Conservation (phyloP, 1,139 yeast species). For the Suhomyces maxii region DNA sequence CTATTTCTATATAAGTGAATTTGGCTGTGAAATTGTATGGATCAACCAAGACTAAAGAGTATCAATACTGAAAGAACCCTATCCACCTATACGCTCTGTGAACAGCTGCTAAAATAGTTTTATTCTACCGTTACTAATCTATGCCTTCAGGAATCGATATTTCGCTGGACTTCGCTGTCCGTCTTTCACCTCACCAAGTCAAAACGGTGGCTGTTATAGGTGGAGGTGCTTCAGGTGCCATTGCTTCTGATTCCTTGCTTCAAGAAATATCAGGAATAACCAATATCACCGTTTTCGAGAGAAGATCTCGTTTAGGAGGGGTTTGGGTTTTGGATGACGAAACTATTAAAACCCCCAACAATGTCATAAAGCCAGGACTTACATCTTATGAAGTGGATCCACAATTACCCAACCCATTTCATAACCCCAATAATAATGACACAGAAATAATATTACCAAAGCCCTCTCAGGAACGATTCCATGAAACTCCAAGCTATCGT, state of each 20-base stretch:
- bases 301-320: slow-evolving; percentile 32
- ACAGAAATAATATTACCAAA: slow-evolving; percentile 1
- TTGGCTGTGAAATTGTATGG: no score
- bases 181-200: slow-evolving; percentile 14
- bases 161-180: slow-evolving; percentile 8
- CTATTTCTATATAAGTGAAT: background rate
- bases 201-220: slow-evolving; percentile 48
- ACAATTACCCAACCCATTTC: slow-evolving; percentile 32
- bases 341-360: slow-evolving; percentile 23
- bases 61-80: no score
- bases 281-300: slow-evolving; percentile 28
- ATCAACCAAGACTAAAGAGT: no score
- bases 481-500: slow-evolving; percentile 41
- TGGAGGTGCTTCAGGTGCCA: slow-evolving; percentile 55
- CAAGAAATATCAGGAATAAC: slow-evolving; percentile 23
- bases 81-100: no score
- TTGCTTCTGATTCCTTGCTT: slow-evolving; percentile 39
- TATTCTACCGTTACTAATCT: background rate
- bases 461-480: slow-evolving; percentile 22
- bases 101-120: background rate
- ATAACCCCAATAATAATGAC: slow-evolving; percentile 6
- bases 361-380: slow-evolving; percentile 25
- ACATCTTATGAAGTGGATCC: slow-evolving; percentile 26
- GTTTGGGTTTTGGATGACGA: slow-evolving; percentile 32
- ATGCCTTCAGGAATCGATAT: slow-evolving; percentile 8